Percentiles rank a stretch among this genome's conserved stretches.
These are phyloP conservation scores for Mycena galopus DNA, from an alignment of 768 basidiomycete species.

Conservation along the genomic window DNA sequence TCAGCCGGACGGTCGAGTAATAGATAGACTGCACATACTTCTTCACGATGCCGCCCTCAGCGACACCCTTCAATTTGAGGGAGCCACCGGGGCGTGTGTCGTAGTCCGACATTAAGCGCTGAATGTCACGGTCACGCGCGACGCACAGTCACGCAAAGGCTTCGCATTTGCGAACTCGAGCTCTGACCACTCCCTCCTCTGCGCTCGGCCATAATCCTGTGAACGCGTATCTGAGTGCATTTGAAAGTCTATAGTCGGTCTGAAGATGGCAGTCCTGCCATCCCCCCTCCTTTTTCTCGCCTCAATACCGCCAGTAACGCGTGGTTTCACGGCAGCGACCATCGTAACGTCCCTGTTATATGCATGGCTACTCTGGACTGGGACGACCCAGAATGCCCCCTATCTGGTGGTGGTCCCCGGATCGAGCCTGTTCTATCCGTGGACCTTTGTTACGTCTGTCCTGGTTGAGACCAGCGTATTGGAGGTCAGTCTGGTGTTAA, in stretches of 20 bases:
- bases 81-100: conserved; percentile 88
- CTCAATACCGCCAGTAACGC: conserved; percentile 85
- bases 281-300: conserved; percentile 77
- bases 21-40: conserved; percentile 66
- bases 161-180: not conserved
- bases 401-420: conserved; percentile 90
- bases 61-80: conserved; percentile 89
- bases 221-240: conserved; percentile 38
- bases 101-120: conserved; percentile 80
- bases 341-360: conserved; percentile 70
- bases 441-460: conserved; percentile 92
- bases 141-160: not conserved
- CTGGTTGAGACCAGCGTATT: conserved; percentile 87
- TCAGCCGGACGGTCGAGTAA: conserved; percentile 27
- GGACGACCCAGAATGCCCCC: conserved; percentile 55
- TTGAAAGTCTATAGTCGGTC: conserved; percentile 15
- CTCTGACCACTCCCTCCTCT: not conserved
- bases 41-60: conserved; percentile 85
- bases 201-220: not conserved
- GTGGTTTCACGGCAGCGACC: conserved; percentile 75
- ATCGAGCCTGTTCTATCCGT: conserved; percentile 85
- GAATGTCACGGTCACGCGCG: not conserved
- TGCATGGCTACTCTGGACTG: conserved; percentile 74
- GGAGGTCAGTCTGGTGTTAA: conserved; percentile 71
- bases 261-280: conserved; percentile 79